Conservation (phyloP, 1,139 yeast genomes). For the Keqinozyma sinolaborantium region DNA sequence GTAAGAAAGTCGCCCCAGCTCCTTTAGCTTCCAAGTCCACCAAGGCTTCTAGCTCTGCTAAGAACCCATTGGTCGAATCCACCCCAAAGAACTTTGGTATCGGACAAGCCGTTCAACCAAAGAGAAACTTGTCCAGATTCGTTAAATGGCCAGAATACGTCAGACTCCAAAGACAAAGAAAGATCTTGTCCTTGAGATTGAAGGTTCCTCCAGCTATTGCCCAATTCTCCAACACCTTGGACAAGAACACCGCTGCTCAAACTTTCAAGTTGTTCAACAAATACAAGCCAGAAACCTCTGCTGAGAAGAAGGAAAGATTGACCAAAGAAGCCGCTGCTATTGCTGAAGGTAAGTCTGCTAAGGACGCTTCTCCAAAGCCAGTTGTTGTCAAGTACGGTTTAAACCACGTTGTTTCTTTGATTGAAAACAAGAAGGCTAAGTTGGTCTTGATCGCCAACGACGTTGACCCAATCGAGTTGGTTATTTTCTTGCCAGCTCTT, state of each 20-base stretch:
- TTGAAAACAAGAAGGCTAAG: constrained; percentile 98
- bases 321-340: constrained; percentile 98
- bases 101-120: constrained; percentile 94
- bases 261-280: constrained; percentile 95
- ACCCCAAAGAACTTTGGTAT: constrained; percentile 94
- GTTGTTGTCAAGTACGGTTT: constrained; percentile 95
- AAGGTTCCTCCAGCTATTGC: constrained; percentile 98
- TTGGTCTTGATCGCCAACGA: constrained; percentile 96
- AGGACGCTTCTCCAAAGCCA: constrained; percentile 95
- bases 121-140: constrained; percentile 91
- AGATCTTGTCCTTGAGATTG: constrained; percentile 88
- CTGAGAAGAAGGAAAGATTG: constrained; percentile 98
- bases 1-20: constrained; percentile 84
- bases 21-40: constrained; percentile 42
- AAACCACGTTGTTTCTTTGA: constrained; percentile 94
- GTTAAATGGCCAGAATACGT: constrained; percentile 98
- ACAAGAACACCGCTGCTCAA: constrained; percentile 97
- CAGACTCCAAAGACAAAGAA: constrained; percentile 88
- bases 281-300: constrained; percentile 96
- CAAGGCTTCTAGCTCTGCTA: constrained; percentile 17
- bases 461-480: constrained; percentile 98
- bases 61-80: constrained; percentile 54
- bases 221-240: constrained; percentile 92
- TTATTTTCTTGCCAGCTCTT: constrained; percentile 93
- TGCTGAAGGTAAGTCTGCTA: constrained; percentile 95